Evolutionary conservation across 345 rosid genomes (phyloP), one percentile per base, ranked within the genome.

Genomic region (Diplotaxis tenuifolia): DNA sequence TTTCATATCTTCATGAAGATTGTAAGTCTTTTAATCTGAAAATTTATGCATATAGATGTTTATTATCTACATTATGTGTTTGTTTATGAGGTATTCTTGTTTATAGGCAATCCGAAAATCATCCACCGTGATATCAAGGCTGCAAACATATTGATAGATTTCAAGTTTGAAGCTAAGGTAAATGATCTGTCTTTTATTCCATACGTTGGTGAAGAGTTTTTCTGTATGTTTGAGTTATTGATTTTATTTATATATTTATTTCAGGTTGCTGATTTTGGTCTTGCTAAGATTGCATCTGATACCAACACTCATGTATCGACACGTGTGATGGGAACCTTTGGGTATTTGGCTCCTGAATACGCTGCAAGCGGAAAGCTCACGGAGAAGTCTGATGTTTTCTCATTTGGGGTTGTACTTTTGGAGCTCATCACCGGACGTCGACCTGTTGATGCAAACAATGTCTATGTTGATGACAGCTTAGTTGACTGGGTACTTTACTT

Each of bases 1-100:
- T 94, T 45, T 96, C 98, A 4, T 94, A 94, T 77, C 89, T 94
- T 67, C 98, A 94, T 57, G 98, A 94, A 89, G 98, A 94, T 78
- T 94, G 98, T 89, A 80, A 81, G 92, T 53, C 3, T 49, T n/a
- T 0, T 2, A 23, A 19, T 2, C 66, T 15, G 15, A 45, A 14
- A 54, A 7, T 4, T 16, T 16, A 40, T 42, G 28, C 32, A 15
- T 71, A 4, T 22, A 27, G 20, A 67, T 40, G 62, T 61, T 11
- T 73, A 5, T 9, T 42, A 23, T 3, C n/a, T 20, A 36, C 1
- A 25, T 1, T 61, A 0, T 38, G 1, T 71, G 49, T 38, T 67
- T 57, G 61, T 59, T 58, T 53, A 65, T 38, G 68, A 36, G 34
- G 12, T 2, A 1, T 0, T 14, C 4, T 31, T 25, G 20, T 68